These are phyloP conservation scores for Tranzscheliella williamsii DNA, from an alignment of 1,284 basidiomycete genomes.

Conservation along the genomic window DNA sequence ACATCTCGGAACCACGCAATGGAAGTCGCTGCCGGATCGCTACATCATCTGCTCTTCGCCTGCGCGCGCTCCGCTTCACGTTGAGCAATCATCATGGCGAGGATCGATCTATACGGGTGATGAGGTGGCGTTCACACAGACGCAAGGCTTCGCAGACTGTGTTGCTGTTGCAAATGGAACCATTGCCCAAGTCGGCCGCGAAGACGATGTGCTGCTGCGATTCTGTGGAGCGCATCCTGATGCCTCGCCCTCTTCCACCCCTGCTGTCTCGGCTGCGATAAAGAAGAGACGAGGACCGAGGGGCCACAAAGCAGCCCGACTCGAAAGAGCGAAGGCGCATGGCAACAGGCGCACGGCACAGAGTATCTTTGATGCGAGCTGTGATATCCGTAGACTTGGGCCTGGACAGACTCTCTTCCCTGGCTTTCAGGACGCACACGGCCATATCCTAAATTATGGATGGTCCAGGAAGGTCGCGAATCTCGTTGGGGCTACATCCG, in stretches of 20 bases:
- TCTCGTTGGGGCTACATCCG: constrained; percentile 39
- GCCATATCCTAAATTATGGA: constrained; percentile 54
- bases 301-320: constrained; percentile 26
- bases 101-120: constrained; percentile 30
- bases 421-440: constrained; percentile 54
- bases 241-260: neutral
- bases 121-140: constrained; percentile 9
- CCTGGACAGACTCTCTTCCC: constrained; percentile 30
- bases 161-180: constrained; percentile 10
- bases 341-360: neutral
- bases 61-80: constrained; percentile 5
- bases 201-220: constrained; percentile 1
- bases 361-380: neutral
- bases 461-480: constrained; percentile 42
- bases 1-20: too few species aligned
- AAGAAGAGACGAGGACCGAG: constrained; percentile 5
- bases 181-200: constrained; percentile 11
- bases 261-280: neutral
- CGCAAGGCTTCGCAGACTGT: constrained; percentile 21
- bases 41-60: constrained; percentile 25
- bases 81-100: neutral
- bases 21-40: constrained; percentile 6
- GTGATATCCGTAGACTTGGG: constrained; percentile 12
- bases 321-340: neutral
- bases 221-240: constrained; percentile 6